Conservation (phyloP, 768 basidiomycete species). For the Chlorophyllum brunneum region DNA sequence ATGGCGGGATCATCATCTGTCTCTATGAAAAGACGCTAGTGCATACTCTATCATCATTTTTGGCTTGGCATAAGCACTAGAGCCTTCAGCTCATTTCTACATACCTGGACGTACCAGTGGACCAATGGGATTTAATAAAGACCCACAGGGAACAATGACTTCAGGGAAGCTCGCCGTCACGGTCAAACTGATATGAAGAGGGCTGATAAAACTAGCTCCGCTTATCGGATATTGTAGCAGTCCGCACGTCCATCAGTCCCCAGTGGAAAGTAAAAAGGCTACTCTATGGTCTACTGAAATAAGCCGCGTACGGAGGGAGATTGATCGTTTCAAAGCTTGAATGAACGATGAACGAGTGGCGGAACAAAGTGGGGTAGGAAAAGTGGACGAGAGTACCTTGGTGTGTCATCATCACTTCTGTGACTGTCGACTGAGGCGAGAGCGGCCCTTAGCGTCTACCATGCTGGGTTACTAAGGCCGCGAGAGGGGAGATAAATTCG, state of each 20-base stretch:
- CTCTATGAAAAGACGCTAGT: not conserved
- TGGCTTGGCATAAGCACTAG: not conserved
- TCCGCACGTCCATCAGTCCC: not conserved
- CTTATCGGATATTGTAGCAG: not conserved
- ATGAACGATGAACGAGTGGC: not conserved
- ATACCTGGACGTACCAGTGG: too few species aligned
- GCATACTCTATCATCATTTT: not conserved
- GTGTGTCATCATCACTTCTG: too few species aligned
- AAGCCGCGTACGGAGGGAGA: not conserved
- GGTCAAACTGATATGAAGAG: not conserved
- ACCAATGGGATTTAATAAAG: too few species aligned
- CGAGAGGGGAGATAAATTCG: slow-evolving; percentile 1
- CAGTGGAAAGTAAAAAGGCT: not conserved
- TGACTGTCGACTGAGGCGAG: too few species aligned
- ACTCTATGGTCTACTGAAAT: not conserved
- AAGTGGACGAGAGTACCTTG: too few species aligned
- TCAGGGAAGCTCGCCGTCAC: too few species aligned
- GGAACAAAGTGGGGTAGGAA: too few species aligned
- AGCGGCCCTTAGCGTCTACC: not conserved
- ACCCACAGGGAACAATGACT: too few species aligned
- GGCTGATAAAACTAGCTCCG: not conserved
- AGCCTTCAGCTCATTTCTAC: not conserved
- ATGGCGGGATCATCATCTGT: too few species aligned
- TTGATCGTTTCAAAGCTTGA: slow-evolving; percentile 10
- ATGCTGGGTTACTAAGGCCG: not conserved